Base-by-base conservation (phyloP, 129 eudicot species). In the Cynara cardunculus region DNA sequence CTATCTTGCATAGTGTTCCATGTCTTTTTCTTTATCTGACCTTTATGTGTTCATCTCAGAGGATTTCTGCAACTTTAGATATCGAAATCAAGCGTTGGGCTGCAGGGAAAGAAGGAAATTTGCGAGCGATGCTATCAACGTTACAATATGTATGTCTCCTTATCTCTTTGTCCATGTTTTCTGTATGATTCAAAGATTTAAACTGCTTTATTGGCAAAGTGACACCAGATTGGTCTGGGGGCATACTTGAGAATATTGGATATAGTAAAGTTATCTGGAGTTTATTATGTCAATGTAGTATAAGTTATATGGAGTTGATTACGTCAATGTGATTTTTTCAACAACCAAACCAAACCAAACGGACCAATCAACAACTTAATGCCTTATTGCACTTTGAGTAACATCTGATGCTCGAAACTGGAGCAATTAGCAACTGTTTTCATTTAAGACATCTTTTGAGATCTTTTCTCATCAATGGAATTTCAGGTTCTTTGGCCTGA, bases 71-170 rank as follows among this genome's bases (percentile, higher is more conserved):
- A 76, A 86, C 98, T 83, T 87, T 92, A 72, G 98, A 94, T 84
- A 71, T 78, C 46, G 97, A 94, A 79, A 90, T 94, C 83, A 94
- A 86, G 87, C 97, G 94, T 7, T 94, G 98, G 98, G 91, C 97
- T 61, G 92, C 97, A 24, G 98, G 98, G 71, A 92, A 94, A 84
- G 98, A 92, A 84, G 98, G 98, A 79, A 94, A 94, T 85, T 76
- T 94, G 78, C 96, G 98, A 35, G 96, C 98, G 22, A 85, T 94
- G 79, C 79, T 94, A 28, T 92, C 98, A 83, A 92, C 97, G 2
- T 66, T 94, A 83, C 98, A 94, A 92, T 94, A 90, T 83, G 98
- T 94, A 77, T 18, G 97, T 84, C 77, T 70, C 37, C 27, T 70
- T 72, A 71, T 81, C 74, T 79, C 64, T 73, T 25, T 76, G 70